Conservation (phyloP, 441 rosid species). For the Arabidopsis lyrata region DNA sequence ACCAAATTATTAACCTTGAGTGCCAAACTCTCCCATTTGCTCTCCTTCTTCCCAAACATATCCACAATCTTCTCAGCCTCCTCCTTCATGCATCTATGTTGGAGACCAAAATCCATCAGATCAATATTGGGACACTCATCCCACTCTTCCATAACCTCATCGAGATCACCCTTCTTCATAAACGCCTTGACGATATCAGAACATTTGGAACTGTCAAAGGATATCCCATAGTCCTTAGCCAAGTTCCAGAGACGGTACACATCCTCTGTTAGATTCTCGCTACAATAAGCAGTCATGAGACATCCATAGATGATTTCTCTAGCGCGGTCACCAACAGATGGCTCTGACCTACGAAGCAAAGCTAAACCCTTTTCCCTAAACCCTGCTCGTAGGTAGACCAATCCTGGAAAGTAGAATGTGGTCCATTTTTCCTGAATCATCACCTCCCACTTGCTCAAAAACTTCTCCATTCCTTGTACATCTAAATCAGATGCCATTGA, state of each 20-base stretch:
- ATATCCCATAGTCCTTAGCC: conserved; percentile 32
- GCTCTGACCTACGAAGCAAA: conserved; percentile 48
- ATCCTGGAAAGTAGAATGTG: conserved; percentile 37
- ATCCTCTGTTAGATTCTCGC: conserved; percentile 40
- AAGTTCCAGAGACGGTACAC: conserved; percentile 47
- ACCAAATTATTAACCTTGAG: conserved; percentile 36
- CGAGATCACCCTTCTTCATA: conserved; percentile 40
- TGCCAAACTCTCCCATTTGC: conserved; percentile 50
- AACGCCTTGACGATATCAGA: conserved; percentile 43
- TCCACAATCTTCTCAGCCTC: conserved; percentile 50
- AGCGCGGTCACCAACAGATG: neutral
- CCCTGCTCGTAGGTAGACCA: conserved; percentile 43
- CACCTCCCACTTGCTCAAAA: conserved; percentile 36
- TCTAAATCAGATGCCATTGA: conserved; percentile 15
- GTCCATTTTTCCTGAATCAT: conserved; percentile 33
- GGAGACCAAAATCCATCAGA: conserved; percentile 30
- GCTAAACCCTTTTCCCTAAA: conserved; percentile 40
- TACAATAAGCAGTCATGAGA: conserved; percentile 42
- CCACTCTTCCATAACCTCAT: conserved; percentile 50
- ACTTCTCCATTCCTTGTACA: conserved; percentile 41
- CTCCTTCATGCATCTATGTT: conserved; percentile 37
- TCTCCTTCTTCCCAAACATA: conserved; percentile 36
- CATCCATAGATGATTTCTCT: conserved; percentile 19
- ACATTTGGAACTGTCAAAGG: conserved; percentile 1
- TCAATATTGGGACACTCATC: conserved; percentile 31